A percentile compares a stretch with the other conserved stretches of the same genome.
phyloP scores from a whole-genome alignment of 139 green algal species.

The Mychonastes homosphaera region DNA sequence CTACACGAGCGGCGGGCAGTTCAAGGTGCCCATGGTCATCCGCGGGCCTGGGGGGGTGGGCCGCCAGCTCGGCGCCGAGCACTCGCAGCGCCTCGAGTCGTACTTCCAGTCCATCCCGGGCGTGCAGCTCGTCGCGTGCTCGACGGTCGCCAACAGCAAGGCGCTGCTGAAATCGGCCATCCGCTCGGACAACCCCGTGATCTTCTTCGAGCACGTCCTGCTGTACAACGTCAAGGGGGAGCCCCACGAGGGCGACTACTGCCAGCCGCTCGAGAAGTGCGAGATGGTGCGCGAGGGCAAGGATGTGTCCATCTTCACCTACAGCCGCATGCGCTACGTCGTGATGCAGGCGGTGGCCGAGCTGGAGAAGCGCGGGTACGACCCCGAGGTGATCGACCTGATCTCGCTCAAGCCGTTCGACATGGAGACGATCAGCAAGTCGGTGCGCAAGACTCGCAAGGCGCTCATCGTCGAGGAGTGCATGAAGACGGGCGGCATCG shows the following conservation, averaged over 20 bases:
- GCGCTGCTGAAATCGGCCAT: slow-evolving; percentile 83
- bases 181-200: slow-evolving; percentile 69
- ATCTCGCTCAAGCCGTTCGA: slow-evolving; percentile 97
- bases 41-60: slow-evolving; percentile 79
- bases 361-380: slow-evolving; percentile 71
- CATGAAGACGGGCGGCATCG: slow-evolving; percentile 93
- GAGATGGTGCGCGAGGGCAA: slow-evolving; percentile 74
- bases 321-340: slow-evolving; percentile 90
- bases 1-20: slow-evolving; percentile 93
- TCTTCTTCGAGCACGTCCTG: slow-evolving; percentile 97
- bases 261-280: slow-evolving; percentile 66
- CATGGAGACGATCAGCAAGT: slow-evolving; percentile 84
- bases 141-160: slow-evolving; percentile 81
- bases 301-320: slow-evolving; percentile 90
- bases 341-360: slow-evolving; percentile 64
- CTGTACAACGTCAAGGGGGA: slow-evolving; percentile 92
- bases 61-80: slow-evolving; percentile 88
- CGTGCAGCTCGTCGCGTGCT: slow-evolving; percentile 87
- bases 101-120: slow-evolving; percentile 96
- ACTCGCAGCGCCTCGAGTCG: slow-evolving; percentile 89
- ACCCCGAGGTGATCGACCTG: slow-evolving; percentile 90
- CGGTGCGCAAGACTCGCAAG: slow-evolving; percentile 74
- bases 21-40: slow-evolving; percentile 84
- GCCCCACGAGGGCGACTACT: slow-evolving; percentile 44
- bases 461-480: slow-evolving; percentile 95